These are phyloP conservation scores for Metarhizium sp. DNA, from an alignment of 2,329 filamentous ascomycete genomes.

Conservation along the genomic window DNA sequence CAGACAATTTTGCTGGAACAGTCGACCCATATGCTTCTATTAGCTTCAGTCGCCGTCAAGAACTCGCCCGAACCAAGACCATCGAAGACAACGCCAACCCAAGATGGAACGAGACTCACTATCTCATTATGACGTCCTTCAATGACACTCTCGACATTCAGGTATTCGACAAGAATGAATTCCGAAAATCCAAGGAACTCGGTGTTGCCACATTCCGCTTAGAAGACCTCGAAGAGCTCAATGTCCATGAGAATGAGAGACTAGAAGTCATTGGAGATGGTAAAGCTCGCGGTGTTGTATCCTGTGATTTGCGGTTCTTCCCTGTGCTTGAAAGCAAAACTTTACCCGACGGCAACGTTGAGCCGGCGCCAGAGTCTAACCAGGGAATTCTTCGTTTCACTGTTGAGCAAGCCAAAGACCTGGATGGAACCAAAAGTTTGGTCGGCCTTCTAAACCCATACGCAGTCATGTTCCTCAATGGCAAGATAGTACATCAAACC, in stretches of 20 bases:
- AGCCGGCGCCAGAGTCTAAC: slow-evolving; percentile 78
- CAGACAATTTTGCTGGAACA: slow-evolving; percentile 85
- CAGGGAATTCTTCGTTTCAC: slow-evolving; percentile 92
- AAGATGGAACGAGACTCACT: slow-evolving; percentile 93
- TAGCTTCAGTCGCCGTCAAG: slow-evolving; percentile 72
- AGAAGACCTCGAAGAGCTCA: slow-evolving; percentile 68
- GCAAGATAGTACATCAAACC: slow-evolving; percentile 80
- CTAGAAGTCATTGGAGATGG: slow-evolving; percentile 80
- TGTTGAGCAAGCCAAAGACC: slow-evolving; percentile 90
- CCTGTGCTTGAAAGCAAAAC: slow-evolving; percentile 70
- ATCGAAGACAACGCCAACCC: slow-evolving; percentile 78
- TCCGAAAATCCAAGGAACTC: slow-evolving; percentile 92
- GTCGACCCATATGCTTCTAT: slow-evolving; percentile 84
- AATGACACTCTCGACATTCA: slow-evolving; percentile 79
- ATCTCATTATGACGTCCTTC: slow-evolving; percentile 86
- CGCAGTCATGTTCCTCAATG: slow-evolving; percentile 77
- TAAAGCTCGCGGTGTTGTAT: slow-evolving; percentile 70
- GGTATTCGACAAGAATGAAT: slow-evolving; percentile 89
- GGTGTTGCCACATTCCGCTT: slow-evolving; percentile 78
- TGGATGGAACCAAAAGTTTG: slow-evolving; percentile 86
- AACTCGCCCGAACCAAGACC: slow-evolving; percentile 82
- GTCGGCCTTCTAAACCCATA: slow-evolving; percentile 90
- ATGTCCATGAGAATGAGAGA: slow-evolving; percentile 73
- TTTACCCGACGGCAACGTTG: slow-evolving; percentile 64
- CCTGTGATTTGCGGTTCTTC: slow-evolving; percentile 87